phyloP scores from a whole-genome alignment of 208 protist genomes.

The Zelonia costaricensis region DNA sequence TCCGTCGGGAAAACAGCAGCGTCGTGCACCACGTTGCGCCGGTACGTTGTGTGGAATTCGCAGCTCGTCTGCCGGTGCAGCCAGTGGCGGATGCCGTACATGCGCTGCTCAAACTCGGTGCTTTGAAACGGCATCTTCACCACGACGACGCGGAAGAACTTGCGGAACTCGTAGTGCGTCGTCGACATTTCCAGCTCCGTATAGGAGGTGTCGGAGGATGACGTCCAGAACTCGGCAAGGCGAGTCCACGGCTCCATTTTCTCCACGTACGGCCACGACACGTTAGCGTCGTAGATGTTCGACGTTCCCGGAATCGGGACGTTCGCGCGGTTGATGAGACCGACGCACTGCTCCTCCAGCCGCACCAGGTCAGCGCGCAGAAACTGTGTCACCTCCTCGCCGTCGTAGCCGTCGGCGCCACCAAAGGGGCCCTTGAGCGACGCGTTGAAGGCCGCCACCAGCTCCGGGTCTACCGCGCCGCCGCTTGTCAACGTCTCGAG shows the following conservation, averaged over 20 bases:
- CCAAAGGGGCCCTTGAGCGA: constrained; percentile 66
- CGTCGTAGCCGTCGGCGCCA: constrained; percentile 56
- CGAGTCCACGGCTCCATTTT: constrained; percentile 87
- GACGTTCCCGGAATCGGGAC: constrained; percentile 69
- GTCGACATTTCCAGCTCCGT: constrained; percentile 89
- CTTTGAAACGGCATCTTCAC: constrained; percentile 90
- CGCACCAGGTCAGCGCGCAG: constrained; percentile 61
- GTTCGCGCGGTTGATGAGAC: constrained; percentile 84
- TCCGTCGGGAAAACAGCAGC: constrained; percentile 75
- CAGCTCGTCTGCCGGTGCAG: constrained; percentile 84
- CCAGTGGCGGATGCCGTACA: constrained; percentile 90
- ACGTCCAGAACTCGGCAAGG: constrained; percentile 90
- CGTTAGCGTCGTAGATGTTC: constrained; percentile 82
- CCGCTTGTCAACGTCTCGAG: constrained; percentile 35
- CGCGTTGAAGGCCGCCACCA: constrained; percentile 59
- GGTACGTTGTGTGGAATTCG: constrained; percentile 88
- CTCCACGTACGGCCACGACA: constrained; percentile 87
- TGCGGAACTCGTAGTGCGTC: constrained; percentile 89
- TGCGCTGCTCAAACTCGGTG: constrained; percentile 89
- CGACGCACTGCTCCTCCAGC: constrained; percentile 83
- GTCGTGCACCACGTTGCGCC: constrained; percentile 87
- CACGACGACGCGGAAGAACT: constrained; percentile 86
- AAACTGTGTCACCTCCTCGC: constrained; percentile 85
- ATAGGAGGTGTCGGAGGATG: constrained; percentile 83
- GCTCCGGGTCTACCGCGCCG: constrained; percentile 60